Base-by-base conservation (phyloP, 495 filamentous ascomycete genomes). In the Staphylotrichum longicolle region DNA sequence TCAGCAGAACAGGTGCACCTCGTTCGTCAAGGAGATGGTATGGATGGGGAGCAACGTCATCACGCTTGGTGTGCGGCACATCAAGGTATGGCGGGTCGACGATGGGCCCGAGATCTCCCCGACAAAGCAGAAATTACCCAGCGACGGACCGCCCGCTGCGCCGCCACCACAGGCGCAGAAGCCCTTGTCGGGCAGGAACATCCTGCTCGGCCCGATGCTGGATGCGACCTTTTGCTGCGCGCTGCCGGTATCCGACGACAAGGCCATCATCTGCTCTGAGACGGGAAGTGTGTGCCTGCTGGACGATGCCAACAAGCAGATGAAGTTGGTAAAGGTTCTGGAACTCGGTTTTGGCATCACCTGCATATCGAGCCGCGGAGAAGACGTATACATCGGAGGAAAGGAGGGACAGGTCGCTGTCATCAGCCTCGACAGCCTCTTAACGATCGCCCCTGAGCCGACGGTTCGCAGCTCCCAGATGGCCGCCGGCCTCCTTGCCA, bases 1-100 rank as follows among this genome's bases (percentile, higher is more conserved):
- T 72, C 91, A 92, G 39, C 93, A 90, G 68, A 97, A 96, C 70
- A 93, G 94, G 72, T 98, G 94, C 75, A 97, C 91, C 33, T 87
- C 89, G 15, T 85, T 83, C 48, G 79, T 96, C 66, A 88, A 86
- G 44, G 84, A 86, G 35, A 93, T 96, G 81, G 85, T 88, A 55
- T 98, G 94, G 93, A 83, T 96, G 72, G 91, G 92, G 15, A 75
- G 69, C 55, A 78, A 68, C 59, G 65, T 78, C 52, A 68, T 82
- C 50, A 92, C 87, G 35, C 82, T 91, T 33, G 94, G 94, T 15
- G 88, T 93, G 48, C 85, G 94, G 54, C 92, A 97, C 78, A 85
- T 96, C 66, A 98, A 98, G 72, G 83, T 95, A 37, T 98, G 94
- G 94, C 83, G 88, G 64, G 83, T 91, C 15, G 90, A 93, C 37